phyloP scores from a whole-genome alignment of 2,329 filamentous ascomycete genomes.

The Huntiella moniliformis region DNA sequence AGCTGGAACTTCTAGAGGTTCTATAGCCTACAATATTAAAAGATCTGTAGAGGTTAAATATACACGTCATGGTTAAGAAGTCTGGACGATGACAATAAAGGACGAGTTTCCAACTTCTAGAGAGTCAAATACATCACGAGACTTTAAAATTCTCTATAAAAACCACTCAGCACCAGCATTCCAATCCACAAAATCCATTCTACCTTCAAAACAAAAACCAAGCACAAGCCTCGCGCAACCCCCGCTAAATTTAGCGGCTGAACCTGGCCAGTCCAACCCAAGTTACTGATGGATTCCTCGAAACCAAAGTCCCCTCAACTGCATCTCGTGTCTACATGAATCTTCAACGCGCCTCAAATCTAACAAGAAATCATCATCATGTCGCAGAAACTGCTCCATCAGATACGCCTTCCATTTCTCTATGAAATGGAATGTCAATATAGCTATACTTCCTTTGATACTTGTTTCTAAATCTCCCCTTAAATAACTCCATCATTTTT shows the following conservation, averaged over 20 bases:
- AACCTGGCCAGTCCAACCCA: neutral
- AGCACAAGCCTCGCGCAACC: constrained; percentile 3
- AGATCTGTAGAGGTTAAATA: no score
- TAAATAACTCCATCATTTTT: no score
- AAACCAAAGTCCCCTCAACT: constrained; percentile 1
- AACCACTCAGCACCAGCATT: no score
- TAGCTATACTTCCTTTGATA: neutral
- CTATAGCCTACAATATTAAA: no score
- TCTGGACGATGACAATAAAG: no score
- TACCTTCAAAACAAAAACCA: neutral
- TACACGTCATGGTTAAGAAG: no score
- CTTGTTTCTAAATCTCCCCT: neutral
- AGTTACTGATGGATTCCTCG: neutral
- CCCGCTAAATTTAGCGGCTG: constrained; percentile 1
- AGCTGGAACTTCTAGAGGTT: no score
- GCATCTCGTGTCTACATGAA: neutral
- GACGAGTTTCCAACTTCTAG: no score
- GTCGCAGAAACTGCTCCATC: neutral
- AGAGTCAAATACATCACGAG: no score
- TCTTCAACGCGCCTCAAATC: neutral
- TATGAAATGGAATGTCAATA: neutral
- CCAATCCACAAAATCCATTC: no score
- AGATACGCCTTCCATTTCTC: neutral
- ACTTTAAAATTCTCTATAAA: no score
- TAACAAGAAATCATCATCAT: neutral